phyloP scores from a whole-genome alignment of 805 yeast genomes.

The Saccharomycopsis vini region DNA sequence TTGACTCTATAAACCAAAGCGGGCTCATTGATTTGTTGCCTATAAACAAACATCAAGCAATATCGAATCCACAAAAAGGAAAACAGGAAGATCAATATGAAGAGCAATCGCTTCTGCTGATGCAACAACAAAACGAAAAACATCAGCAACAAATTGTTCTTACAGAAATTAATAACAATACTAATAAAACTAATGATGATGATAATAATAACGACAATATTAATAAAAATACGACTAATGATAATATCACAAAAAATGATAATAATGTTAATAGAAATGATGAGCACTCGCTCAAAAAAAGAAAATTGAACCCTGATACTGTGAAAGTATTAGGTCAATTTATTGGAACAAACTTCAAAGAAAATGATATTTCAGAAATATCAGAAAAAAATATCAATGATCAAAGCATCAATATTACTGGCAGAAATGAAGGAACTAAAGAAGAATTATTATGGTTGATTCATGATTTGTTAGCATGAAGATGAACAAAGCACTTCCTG shows the following conservation, averaged over 20 bases:
- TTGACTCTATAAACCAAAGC: slow-evolving; percentile 21
- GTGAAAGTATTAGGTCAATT: slow-evolving; percentile 3
- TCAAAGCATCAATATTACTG: background rate
- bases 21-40: slow-evolving; percentile 24
- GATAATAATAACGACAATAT: background rate
- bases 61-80: background rate
- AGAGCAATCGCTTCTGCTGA: background rate
- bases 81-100: background rate
- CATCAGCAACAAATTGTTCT: too few relatives aligned
- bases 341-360: slow-evolving; percentile 4
- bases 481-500: too few relatives aligned
- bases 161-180: background rate
- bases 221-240: background rate
- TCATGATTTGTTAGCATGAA: slow-evolving; percentile 52
- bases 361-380: background rate
- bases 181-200: background rate
- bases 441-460: slow-evolving; percentile 68
- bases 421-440: slow-evolving; percentile 41
- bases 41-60: slow-evolving; percentile 15
- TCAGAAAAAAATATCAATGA: background rate
- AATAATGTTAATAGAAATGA: background rate
- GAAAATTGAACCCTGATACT: slow-evolving; percentile 7
- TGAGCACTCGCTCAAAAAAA: slow-evolving; percentile 3
- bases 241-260: background rate
- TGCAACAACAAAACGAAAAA: background rate